Conservation (phyloP, 371 early-diverging fungal genomes). For the Chytridium lagenaria region DNA sequence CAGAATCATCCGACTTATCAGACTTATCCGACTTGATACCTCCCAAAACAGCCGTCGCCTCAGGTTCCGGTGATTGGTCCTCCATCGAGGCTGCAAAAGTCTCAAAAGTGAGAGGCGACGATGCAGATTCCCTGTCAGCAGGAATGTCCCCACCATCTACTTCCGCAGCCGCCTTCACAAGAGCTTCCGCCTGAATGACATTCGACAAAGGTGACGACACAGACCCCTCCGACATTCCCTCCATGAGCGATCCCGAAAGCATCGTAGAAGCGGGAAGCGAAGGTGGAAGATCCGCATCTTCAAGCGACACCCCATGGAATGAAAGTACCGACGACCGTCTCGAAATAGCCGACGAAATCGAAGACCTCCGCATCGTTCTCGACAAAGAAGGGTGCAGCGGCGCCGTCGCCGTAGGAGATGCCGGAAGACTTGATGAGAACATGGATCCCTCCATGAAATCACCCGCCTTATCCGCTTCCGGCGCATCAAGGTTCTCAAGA, state of each 20-base stretch:
- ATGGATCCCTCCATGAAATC: no score
- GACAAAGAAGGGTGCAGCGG: constrained; percentile 25
- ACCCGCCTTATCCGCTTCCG: background rate
- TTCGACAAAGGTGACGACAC: background rate
- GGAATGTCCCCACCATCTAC: background rate
- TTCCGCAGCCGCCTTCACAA: constrained; percentile 12
- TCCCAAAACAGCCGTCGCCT: background rate
- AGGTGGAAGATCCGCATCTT: constrained; percentile 10
- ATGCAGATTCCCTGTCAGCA: background rate
- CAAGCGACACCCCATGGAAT: constrained; percentile 7
- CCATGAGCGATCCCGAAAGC: background rate
- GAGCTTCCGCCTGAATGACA: constrained; percentile 13
- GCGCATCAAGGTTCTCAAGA: background rate
- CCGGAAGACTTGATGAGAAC: background rate
- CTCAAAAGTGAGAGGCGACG: background rate
- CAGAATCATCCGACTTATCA: constrained; percentile 8
- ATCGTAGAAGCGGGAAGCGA: background rate
- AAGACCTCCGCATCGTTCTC: background rate
- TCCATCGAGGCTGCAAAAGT: background rate
- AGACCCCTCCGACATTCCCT: background rate
- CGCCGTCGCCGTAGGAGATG: constrained; percentile 22
- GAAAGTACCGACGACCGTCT: background rate
- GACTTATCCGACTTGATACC: constrained; percentile 5
- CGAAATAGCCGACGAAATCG: constrained; percentile 10
- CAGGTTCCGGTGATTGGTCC: background rate